Conservation (phyloP, 768 basidiomycete genomes). For the Tremella fuciformis region DNA sequence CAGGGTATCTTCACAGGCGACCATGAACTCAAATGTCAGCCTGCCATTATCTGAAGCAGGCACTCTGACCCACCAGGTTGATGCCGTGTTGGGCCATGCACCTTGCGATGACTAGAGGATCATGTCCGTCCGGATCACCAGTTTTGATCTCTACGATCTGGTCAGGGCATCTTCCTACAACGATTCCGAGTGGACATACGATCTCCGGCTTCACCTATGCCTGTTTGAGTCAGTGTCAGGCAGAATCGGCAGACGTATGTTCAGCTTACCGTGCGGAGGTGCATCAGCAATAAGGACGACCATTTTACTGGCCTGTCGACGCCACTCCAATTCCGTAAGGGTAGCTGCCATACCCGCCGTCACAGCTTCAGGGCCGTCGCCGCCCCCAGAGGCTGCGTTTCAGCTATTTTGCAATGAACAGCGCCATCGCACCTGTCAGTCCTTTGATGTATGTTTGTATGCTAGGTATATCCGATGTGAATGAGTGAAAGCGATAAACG, state of each 20-base stretch:
- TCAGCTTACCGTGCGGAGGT: conserved; percentile 75
- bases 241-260: neutral
- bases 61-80: conserved; percentile 64
- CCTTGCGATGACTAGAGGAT: conserved; percentile 83
- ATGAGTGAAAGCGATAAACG: conserved; percentile 87
- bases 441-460: conserved; percentile 79
- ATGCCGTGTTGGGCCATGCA: conserved; percentile 87
- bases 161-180: neutral
- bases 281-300: conserved; percentile 95
- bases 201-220: conserved; percentile 91
- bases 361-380: conserved; percentile 92
- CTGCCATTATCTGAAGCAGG: neutral
- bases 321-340: conserved; percentile 79
- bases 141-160: conserved; percentile 71
- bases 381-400: conserved; percentile 46
- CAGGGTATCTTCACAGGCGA: conserved; percentile 84
- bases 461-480: conserved; percentile 83
- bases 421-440: conserved; percentile 51
- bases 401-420: conserved; percentile 13
- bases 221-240: conserved; percentile 9
- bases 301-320: conserved; percentile 85
- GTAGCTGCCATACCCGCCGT: conserved; percentile 88
- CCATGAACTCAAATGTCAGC: conserved; percentile 70
- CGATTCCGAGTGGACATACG: conserved; percentile 58
- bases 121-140: conserved; percentile 89